These are phyloP conservation scores for Cornus suecica DNA, from an alignment of 148 eudicot species.

Conservation along the genomic window DNA sequence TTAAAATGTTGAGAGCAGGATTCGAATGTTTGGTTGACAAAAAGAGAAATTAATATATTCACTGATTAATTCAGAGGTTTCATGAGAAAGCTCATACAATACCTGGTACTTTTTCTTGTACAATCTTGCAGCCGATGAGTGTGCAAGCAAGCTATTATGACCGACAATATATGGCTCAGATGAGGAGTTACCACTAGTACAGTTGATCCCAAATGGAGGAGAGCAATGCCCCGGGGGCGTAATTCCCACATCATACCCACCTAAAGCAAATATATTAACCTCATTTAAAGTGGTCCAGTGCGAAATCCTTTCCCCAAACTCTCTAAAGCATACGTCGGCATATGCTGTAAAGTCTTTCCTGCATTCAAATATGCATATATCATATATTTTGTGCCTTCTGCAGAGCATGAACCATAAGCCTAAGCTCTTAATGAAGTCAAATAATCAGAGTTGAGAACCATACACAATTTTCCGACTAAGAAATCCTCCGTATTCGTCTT, in stretches of 20 bases:
- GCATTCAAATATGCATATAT: conserved; percentile 9
- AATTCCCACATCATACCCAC: conserved; percentile 36
- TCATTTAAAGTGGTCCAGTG: conserved; percentile 67
- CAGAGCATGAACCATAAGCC: neutral
- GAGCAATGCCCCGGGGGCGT: conserved; percentile 47
- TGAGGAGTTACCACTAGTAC: conserved; percentile 46
- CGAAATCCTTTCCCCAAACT: conserved; percentile 57
- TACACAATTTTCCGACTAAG: conserved; percentile 47
- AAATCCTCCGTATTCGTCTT: conserved; percentile 77
- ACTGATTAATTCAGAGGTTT: too few relatives aligned
- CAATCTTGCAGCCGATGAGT: conserved; percentile 49
- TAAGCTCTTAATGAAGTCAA: neutral
- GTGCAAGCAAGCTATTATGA: conserved; percentile 56
- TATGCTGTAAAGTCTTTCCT: conserved; percentile 60
- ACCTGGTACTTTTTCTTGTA: conserved; percentile 57
- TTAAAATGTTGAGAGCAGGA: neutral
- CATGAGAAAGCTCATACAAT: conserved; percentile 3
- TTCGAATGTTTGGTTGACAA: too few relatives aligned
- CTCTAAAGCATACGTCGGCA: conserved; percentile 67
- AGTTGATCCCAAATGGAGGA: conserved; percentile 23
- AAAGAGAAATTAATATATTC: neutral
- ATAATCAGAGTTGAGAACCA: neutral
- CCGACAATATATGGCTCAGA: conserved; percentile 46
- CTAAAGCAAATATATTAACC: conserved; percentile 31
- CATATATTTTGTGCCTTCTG: neutral